phyloP scores from a whole-genome alignment of 1,139 yeast genomes.

The Scheffersomyces segobiensis region DNA sequence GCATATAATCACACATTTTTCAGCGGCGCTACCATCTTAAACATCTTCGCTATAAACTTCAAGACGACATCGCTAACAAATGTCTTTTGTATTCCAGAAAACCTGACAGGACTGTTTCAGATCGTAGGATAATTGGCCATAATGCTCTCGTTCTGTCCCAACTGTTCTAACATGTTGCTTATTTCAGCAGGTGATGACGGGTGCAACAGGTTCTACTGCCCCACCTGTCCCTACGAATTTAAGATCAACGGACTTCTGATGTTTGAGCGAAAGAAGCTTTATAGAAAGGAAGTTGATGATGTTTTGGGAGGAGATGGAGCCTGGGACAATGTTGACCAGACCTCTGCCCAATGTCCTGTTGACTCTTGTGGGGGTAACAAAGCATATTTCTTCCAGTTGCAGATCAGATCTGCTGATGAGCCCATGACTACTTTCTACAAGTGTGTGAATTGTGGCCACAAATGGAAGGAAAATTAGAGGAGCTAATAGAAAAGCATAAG shows the following conservation, averaged over 20 bases:
- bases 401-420: conserved; percentile 88
- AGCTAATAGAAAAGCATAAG: background rate
- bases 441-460: conserved; percentile 89
- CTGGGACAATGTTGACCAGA: conserved; percentile 97
- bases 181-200: conserved; percentile 44
- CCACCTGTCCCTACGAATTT: conserved; percentile 94
- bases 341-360: conserved; percentile 84
- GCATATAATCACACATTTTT: background rate
- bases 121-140: background rate
- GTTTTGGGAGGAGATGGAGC: conserved; percentile 97
- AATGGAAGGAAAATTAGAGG: conserved; percentile 89
- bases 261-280: conserved; percentile 79
- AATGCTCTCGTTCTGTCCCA: conserved; percentile 93
- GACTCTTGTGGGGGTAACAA: conserved; percentile 84
- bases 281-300: conserved; percentile 91
- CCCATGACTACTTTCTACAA: conserved; percentile 97
- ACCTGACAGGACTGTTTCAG: background rate
- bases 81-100: background rate
- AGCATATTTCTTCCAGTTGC: conserved; percentile 96
- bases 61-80: background rate
- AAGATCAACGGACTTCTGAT: conserved; percentile 81
- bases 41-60: background rate
- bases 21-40: background rate
- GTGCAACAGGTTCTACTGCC: conserved; percentile 68
- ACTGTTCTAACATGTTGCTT: conserved; percentile 86